Evolutionary conservation across 805 yeast species (phyloP).

Genomic region (Jamesozyma gamospora): DNA sequence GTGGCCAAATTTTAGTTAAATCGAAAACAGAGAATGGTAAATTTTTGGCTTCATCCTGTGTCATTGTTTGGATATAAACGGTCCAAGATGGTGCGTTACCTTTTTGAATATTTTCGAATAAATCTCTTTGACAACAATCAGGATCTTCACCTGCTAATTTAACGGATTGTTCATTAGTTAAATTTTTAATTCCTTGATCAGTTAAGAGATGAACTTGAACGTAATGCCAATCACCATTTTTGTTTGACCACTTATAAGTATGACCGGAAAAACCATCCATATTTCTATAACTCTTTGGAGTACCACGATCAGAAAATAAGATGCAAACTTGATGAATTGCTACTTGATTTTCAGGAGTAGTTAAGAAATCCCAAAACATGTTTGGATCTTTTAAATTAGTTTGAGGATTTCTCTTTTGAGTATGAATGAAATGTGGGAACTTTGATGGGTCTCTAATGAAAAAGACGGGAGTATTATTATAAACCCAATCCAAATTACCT

Average conservation of each 20-base stretch:
- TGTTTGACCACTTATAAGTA: slow-evolving; percentile 51
- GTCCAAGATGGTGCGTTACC: slow-evolving; percentile 83
- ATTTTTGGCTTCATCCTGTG: slow-evolving; percentile 65
- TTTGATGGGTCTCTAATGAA: slow-evolving; percentile 55
- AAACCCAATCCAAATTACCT: slow-evolving; percentile 64
- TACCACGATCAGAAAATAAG: slow-evolving; percentile 57
- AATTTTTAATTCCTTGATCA: slow-evolving; percentile 44
- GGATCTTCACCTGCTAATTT: slow-evolving; percentile 67
- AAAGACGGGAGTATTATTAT: slow-evolving; percentile 62
- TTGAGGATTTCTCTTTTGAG: slow-evolving; percentile 61
- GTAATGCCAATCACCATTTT: slow-evolving; percentile 43
- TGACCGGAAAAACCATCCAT: slow-evolving; percentile 64
- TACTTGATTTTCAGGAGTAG: slow-evolving; percentile 53
- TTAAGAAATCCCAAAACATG: slow-evolving; percentile 79
- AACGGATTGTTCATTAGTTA: slow-evolving; percentile 59
- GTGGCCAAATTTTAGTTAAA: slow-evolving; percentile 90
- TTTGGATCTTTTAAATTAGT: slow-evolving; percentile 69
- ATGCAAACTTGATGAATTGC: slow-evolving; percentile 60
- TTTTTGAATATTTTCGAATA: slow-evolving; percentile 65
- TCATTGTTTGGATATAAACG: slow-evolving; percentile 76
- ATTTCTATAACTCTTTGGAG: slow-evolving; percentile 43
- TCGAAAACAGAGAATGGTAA: slow-evolving; percentile 79
- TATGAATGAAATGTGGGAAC: slow-evolving; percentile 57
- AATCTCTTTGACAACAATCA: slow-evolving; percentile 70
- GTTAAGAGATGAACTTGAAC: slow-evolving; percentile 47